These are phyloP conservation scores for Penicillium fimorum DNA, from an alignment of 495 filamentous ascomycete genomes.

Conservation along the genomic window DNA sequence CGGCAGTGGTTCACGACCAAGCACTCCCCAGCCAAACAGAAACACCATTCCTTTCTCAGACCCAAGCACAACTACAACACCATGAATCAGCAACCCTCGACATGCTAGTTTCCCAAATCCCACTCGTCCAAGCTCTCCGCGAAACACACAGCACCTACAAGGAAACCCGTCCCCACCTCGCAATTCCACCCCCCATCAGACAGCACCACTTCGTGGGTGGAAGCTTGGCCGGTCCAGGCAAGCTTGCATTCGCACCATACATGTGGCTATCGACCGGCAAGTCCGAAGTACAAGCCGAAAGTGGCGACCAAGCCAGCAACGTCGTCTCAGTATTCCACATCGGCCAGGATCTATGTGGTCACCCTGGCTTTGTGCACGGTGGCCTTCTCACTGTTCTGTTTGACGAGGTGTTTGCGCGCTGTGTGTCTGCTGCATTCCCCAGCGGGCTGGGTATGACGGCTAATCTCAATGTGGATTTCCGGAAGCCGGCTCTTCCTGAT, in stretches of 20 bases:
- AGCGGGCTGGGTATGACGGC: slow-evolving; percentile 58
- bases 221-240: slow-evolving; percentile 63
- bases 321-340: slow-evolving; percentile 40
- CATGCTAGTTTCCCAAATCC: slow-evolving; percentile 66
- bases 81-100: slow-evolving; percentile 44
- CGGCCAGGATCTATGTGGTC: slow-evolving; percentile 37
- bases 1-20: slow-evolving; percentile 30
- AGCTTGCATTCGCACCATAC: slow-evolving; percentile 74
- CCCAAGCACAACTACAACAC: slow-evolving; percentile 10
- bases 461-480: slow-evolving; percentile 62
- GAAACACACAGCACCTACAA: slow-evolving; percentile 54
- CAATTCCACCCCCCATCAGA: slow-evolving; percentile 31
- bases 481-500: slow-evolving; percentile 58
- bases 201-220: slow-evolving; percentile 42
- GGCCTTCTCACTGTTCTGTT: slow-evolving; percentile 41
- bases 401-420: slow-evolving; percentile 44
- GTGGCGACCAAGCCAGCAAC: slow-evolving; percentile 13
- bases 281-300: slow-evolving; percentile 30
- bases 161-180: slow-evolving; percentile 67
- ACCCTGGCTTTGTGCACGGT: slow-evolving; percentile 43
- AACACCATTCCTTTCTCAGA: slow-evolving; percentile 15
- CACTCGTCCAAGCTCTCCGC: slow-evolving; percentile 64
- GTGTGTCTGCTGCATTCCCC: slow-evolving; percentile 39
- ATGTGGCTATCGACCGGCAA: slow-evolving; percentile 51
- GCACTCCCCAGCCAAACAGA: slow-evolving; percentile 25